phyloP scores from a whole-genome alignment of 148 eudicot species.

The Talinum fruticosum region DNA sequence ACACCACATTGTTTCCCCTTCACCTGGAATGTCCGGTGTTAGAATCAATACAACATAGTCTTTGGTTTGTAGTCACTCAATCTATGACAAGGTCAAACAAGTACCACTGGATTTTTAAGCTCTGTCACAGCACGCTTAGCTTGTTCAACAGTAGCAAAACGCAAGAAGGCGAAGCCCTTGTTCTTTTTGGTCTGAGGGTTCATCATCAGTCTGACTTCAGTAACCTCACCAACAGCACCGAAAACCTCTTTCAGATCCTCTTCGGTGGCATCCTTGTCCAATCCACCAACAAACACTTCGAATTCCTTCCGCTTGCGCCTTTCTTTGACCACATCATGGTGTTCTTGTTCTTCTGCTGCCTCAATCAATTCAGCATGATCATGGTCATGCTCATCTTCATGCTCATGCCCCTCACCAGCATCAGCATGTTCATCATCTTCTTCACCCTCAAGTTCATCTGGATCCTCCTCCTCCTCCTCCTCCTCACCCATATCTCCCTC shows the following conservation, averaged over 20 bases:
- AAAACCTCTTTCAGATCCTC: constrained; percentile 87
- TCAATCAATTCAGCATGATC: constrained; percentile 55
- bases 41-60: constrained; percentile 30
- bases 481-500: constrained; percentile 60
- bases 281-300: constrained; percentile 95
- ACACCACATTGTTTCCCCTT: constrained; percentile 97
- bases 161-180: constrained; percentile 96
- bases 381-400: constrained; percentile 37
- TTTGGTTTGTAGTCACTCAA: constrained; percentile 30
- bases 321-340: constrained; percentile 76
- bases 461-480: constrained; percentile 55
- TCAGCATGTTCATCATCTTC: constrained; percentile 61
- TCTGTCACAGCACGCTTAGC: constrained; percentile 86
- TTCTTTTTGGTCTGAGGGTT: constrained; percentile 95
- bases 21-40: constrained; percentile 72
- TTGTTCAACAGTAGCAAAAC: constrained; percentile 94
- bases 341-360: constrained; percentile 71
- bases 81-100: constrained; percentile 44
- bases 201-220: constrained; percentile 95
- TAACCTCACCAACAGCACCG: constrained; percentile 73
- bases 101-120: constrained; percentile 93
- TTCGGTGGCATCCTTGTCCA: constrained; percentile 99
- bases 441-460: constrained; percentile 75
- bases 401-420: constrained; percentile 34
- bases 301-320: constrained; percentile 94